phyloP scores from a whole-genome alignment of 176 grass and related monocot genomes.

The Oropetium thomaeum region DNA sequence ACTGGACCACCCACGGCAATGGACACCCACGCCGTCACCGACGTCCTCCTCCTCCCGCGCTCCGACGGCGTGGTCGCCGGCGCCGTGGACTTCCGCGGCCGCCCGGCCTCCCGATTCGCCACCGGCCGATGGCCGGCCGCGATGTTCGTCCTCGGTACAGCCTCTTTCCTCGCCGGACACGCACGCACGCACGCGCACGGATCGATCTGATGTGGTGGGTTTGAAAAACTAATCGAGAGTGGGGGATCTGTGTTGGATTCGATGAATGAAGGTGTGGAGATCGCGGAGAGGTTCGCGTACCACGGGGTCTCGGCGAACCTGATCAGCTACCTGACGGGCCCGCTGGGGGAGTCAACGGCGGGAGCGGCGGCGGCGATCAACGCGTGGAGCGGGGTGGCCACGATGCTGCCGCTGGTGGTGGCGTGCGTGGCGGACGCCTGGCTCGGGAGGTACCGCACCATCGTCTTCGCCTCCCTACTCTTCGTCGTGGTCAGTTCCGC shows the following conservation, averaged over 20 bases:
- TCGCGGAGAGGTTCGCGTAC: constrained; percentile 68
- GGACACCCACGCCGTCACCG: constrained; percentile 17
- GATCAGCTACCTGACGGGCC: constrained; percentile 70
- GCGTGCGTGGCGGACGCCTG: constrained; percentile 74
- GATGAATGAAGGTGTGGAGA: constrained; percentile 46
- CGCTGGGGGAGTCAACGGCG: constrained; percentile 52
- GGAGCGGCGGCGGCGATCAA: constrained; percentile 55
- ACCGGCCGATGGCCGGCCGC: constrained; percentile 65
- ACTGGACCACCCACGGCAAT: neutral
- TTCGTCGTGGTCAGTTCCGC: constrained; percentile 40
- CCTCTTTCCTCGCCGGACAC: neutral
- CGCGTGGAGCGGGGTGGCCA: constrained; percentile 46
- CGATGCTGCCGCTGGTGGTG: constrained; percentile 58
- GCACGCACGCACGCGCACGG: too few species aligned
- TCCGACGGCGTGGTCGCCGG: constrained; percentile 35
- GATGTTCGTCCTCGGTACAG: constrained; percentile 63
- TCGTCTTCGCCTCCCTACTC: constrained; percentile 59
- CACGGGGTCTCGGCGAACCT: constrained; percentile 61
- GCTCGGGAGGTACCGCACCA: constrained; percentile 61
- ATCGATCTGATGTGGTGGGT: neutral
- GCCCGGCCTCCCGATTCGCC: constrained; percentile 36
- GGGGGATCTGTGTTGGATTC: neutral
- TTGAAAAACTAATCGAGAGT: neutral
- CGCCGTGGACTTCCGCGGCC: constrained; percentile 49
- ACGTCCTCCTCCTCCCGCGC: constrained; percentile 33